Evolutionary conservation across 495 filamentous ascomycete genomes (phyloP), one percentile per base, ranked within the genome.

Genomic region (Aspergillus taichungensis): DNA sequence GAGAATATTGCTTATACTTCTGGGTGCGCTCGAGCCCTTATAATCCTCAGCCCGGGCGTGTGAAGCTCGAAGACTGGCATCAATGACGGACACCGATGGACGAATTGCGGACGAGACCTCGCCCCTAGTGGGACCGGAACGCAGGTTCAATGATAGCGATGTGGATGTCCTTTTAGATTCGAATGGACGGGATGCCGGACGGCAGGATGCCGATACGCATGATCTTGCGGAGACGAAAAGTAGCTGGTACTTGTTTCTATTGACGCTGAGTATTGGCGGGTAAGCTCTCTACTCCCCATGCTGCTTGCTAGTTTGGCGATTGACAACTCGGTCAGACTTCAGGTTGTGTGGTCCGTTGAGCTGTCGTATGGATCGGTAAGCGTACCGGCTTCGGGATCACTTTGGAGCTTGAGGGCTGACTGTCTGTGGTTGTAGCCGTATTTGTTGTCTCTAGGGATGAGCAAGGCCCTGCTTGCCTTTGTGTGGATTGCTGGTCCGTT

Each of bases 291-390:
- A 18, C 44, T 45, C 24, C 46, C 12, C 9, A 2, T 34, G 32
- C 12, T 10, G 32, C 9, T 34, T 34, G 32, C 5, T 12, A 34
- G 32, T 34, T 34, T 37, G 18, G 24, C 29, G 37, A 40, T 40
- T 18, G 14, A 8, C 29, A 27, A 6, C 1, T 14, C 11, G 1
- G 14, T 2, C 44, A 79, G 87, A 24, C 71, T 96, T 47, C 89
- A 95, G 62, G 81, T 96, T 56, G 88, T 87, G n/a, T 96, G 90
- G 90, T 85, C 87, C 6, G 87, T 92, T 34, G 88, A 95, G 59
- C 66, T 90, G 42, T 91, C 87, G 40, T 84, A 90, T 67, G 87
- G 87, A 51, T 91, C 88, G 34, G 76, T 79, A 63, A 46, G 77
- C 62, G 18, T 40, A 12, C 13, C n/a, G 6, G 28, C 34, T 11